Evolutionary conservation across 2,329 filamentous ascomycete genomes (phyloP).

Genomic region (Ascocoryne sarcoides): DNA sequence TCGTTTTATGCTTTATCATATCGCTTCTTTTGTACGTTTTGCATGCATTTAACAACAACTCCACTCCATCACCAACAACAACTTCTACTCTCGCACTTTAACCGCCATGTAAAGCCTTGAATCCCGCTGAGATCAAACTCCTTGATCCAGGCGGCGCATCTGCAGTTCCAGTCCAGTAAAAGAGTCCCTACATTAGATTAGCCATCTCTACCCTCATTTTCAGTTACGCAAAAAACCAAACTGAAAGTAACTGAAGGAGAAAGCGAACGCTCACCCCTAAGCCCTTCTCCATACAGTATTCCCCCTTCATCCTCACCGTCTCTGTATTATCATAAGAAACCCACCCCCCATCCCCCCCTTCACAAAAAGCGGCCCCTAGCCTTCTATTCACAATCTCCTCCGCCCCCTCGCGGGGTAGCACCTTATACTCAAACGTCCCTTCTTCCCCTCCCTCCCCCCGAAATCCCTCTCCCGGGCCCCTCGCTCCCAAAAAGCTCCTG

Average conservation of each 20-base stretch:
- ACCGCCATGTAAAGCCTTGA: slow-evolving; percentile 42
- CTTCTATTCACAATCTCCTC: slow-evolving; percentile 61
- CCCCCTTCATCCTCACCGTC: slow-evolving; percentile 67
- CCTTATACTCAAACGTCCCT: slow-evolving; percentile 65
- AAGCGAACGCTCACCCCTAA: slow-evolving; percentile 43
- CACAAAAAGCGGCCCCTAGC: slow-evolving; percentile 61
- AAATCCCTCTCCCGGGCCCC: slow-evolving; percentile 55
- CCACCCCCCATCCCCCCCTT: slow-evolving; percentile 66
- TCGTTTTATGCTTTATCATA: not conserved
- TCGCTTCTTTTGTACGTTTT: not conserved
- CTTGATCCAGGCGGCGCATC: slow-evolving; percentile 52
- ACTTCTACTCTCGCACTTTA: not conserved
- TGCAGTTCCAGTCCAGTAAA: slow-evolving; percentile 73
- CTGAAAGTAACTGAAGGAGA: too few relatives aligned
- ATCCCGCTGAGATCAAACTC: slow-evolving; percentile 50
- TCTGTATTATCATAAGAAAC: slow-evolving; percentile 72
- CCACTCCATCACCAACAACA: not conserved
- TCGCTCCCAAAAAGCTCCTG: slow-evolving; percentile 60
- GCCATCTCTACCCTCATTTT: too few relatives aligned
- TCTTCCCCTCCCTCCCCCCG: slow-evolving; percentile 49
- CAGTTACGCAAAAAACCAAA: too few relatives aligned
- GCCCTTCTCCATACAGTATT: slow-evolving; percentile 61
- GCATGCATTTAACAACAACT: not conserved
- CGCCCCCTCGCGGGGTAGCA: slow-evolving; percentile 53
- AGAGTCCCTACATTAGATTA: slow-evolving; percentile 50